Evolutionary conservation across 805 yeast species (phyloP).

Genomic region (Vanderwaltozyma yarrowii): DNA sequence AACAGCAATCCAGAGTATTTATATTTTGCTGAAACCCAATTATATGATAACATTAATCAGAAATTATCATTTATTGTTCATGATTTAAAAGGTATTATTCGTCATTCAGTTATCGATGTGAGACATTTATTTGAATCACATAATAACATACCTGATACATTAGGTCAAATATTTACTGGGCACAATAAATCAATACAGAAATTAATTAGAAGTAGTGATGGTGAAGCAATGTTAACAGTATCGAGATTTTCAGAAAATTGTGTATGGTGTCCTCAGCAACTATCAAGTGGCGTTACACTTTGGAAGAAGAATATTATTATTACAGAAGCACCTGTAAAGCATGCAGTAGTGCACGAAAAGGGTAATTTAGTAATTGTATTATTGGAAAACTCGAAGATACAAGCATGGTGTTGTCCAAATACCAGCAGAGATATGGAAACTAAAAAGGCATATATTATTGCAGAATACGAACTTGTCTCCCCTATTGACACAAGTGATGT

Average conservation of each 20-base stretch:
- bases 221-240: slow-evolving; percentile 46
- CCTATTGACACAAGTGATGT: slow-evolving; percentile 8
- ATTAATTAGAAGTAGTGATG: slow-evolving; percentile 57
- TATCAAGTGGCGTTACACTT: slow-evolving; percentile 27
- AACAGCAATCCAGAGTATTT: slow-evolving; percentile 27
- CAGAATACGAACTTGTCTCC: slow-evolving; percentile 7
- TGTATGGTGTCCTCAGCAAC: slow-evolving; percentile 43
- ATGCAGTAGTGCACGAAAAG: slow-evolving; percentile 40
- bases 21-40: slow-evolving; percentile 30
- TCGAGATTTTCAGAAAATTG: slow-evolving; percentile 48
- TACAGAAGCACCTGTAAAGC: slow-evolving; percentile 38
- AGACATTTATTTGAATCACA: slow-evolving; percentile 13
- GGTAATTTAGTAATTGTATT: slow-evolving; percentile 40
- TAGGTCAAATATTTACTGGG: slow-evolving; percentile 64
- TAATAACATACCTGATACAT: slow-evolving; percentile 12
- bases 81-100: slow-evolving; percentile 33
- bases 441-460: slow-evolving; percentile 7
- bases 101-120: slow-evolving; percentile 26
- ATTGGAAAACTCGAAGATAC: slow-evolving; percentile 32
- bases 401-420: slow-evolving; percentile 51
- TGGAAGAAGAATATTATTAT: slow-evolving; percentile 31
- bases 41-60: slow-evolving; percentile 13
- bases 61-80: slow-evolving; percentile 37
- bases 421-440: slow-evolving; percentile 5
- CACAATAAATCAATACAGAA: slow-evolving; percentile 71